phyloP scores from a whole-genome alignment of 2,329 filamentous ascomycete species.

The Chalara sp. region DNA sequence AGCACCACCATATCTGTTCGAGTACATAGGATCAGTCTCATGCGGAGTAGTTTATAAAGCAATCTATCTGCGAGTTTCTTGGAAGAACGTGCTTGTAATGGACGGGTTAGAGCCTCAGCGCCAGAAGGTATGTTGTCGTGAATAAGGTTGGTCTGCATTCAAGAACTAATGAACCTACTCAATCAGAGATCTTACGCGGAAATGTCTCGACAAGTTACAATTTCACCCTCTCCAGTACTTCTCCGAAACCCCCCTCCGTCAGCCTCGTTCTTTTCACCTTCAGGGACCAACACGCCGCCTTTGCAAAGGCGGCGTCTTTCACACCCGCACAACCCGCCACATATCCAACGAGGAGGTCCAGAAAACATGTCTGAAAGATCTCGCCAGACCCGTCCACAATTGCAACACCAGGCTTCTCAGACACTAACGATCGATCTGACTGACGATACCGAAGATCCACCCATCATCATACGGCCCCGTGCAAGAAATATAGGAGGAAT shows the following conservation, averaged over 20 bases:
- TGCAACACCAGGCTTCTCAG: constrained; percentile 20
- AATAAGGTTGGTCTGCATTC: too few species aligned
- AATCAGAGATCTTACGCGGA: constrained; percentile 22
- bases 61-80: too few species aligned
- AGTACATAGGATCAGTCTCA: too few species aligned
- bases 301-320: constrained; percentile 18
- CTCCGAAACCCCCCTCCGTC: constrained; percentile 13
- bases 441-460: constrained; percentile 21
- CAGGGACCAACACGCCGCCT: constrained; percentile 5
- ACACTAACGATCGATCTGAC: constrained; percentile 26
- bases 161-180: not conserved
- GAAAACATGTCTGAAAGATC: constrained; percentile 19
- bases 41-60: too few species aligned
- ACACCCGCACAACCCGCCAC: constrained; percentile 20
- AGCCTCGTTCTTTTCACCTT: constrained; percentile 6
- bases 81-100: too few species aligned
- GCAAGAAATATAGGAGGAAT: constrained; percentile 3
- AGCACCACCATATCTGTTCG: too few species aligned
- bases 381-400: constrained; percentile 13
- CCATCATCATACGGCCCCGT: not conserved
- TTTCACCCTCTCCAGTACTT: constrained; percentile 20
- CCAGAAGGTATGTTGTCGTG: too few species aligned
- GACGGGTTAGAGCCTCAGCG: too few species aligned
- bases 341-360: constrained; percentile 9
- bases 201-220: constrained; percentile 21